Conservation (phyloP, 768 basidiomycete species). For the Tricholoma saponaceum region DNA sequence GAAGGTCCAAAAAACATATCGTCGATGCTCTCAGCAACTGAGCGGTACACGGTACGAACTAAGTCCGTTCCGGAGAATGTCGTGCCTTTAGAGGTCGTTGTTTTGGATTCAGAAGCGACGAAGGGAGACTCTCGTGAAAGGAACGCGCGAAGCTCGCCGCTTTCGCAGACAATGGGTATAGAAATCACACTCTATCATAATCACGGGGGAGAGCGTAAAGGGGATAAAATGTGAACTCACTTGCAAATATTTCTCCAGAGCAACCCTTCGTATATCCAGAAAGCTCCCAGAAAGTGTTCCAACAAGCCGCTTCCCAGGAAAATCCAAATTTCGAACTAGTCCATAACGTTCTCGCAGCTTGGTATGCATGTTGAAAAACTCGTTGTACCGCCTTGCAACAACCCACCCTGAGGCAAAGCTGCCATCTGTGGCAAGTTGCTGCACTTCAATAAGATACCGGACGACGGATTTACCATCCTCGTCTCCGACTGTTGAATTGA, state of each 20-base stretch:
- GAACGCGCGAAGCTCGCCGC: constrained; percentile 77
- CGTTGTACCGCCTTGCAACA: constrained; percentile 90
- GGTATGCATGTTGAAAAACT: constrained; percentile 88
- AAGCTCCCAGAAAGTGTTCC: constrained; percentile 84
- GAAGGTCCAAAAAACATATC: constrained; percentile 97
- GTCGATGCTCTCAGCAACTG: constrained; percentile 92
- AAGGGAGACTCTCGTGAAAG: constrained; percentile 87
- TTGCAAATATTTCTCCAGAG: constrained; percentile 89
- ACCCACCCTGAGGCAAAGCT: constrained; percentile 87
- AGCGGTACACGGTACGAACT: constrained; percentile 84
- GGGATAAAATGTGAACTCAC: constrained; percentile 36
- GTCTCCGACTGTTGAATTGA: constrained; percentile 77
- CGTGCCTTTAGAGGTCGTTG: constrained; percentile 31
- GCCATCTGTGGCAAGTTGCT: constrained; percentile 80
- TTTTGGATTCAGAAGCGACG: constrained; percentile 50
- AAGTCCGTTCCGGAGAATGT: constrained; percentile 69
- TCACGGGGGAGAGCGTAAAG: background rate
- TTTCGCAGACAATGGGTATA: constrained; percentile 75
- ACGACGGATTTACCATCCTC: constrained; percentile 89
- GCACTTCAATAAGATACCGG: constrained; percentile 88
- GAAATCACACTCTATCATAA: constrained; percentile 60
- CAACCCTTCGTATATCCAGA: constrained; percentile 73
- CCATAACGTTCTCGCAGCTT: constrained; percentile 74
- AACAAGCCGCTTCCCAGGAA: constrained; percentile 93
- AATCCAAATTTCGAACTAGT: constrained; percentile 68